Evolutionary conservation across 2,329 filamentous ascomycete species (phyloP).

Genomic region (Thielaviopsis populi): DNA sequence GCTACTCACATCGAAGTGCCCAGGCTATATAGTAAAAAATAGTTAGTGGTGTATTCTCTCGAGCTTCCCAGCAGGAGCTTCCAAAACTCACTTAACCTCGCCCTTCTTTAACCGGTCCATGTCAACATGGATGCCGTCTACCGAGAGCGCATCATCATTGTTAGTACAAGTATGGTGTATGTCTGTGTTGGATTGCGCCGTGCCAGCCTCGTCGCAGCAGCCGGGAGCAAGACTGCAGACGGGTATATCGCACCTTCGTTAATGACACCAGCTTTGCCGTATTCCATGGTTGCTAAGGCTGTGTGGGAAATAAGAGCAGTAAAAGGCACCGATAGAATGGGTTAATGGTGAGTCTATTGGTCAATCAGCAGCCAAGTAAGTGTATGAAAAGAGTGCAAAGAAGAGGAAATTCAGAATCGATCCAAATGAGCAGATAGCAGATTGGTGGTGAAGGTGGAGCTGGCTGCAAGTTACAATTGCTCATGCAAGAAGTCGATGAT

Average conservation of each 20-base stretch:
- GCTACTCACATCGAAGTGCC: constrained; percentile 83
- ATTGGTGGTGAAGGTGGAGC: not conserved
- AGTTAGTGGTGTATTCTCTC: constrained; percentile 19
- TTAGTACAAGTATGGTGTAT: constrained; percentile 14
- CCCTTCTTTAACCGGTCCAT: constrained; percentile 98
- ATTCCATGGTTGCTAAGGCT: constrained; percentile 38
- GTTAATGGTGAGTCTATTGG: not conserved
- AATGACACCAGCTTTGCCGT: constrained; percentile 44
- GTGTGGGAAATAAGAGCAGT: not conserved
- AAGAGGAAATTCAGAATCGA: not conserved
- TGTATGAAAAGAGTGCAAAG: not conserved
- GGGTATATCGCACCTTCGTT: constrained; percentile 40
- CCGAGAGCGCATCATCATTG: constrained; percentile 11
- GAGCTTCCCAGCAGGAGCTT: not conserved
- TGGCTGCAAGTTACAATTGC: not conserved
- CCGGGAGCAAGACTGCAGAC: not conserved
- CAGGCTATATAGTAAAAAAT: constrained; percentile 43
- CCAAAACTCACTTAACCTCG: constrained; percentile 75
- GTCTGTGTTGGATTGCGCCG: not conserved
- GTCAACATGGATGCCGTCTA: constrained; percentile 98
- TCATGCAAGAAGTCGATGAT: not conserved
- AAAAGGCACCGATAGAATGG: not conserved
- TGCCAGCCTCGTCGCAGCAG: constrained; percentile 14
- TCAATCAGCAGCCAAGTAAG: not conserved
- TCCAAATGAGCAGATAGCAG: too few species aligned